phyloP scores from a whole-genome alignment of 768 basidiomycete species.

The Leccinum arenicola region DNA sequence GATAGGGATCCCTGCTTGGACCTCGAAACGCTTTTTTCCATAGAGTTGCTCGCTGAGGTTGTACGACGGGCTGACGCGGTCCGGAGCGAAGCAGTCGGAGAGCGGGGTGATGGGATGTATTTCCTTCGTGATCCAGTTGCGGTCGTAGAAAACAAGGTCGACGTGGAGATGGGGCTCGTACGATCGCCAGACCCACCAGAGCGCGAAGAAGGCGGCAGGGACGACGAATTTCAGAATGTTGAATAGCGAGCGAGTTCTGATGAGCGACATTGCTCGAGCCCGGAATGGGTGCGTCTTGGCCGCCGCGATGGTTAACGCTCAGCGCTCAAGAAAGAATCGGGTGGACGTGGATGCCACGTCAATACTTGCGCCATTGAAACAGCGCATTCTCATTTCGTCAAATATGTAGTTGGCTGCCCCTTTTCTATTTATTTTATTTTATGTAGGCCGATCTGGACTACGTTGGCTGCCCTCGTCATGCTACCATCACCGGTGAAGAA shows the following conservation, averaged over 20 bases:
- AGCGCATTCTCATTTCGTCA: too few species aligned
- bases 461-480: too few species aligned
- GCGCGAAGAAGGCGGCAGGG: conserved; percentile 27
- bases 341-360: too few species aligned
- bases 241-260: conserved; percentile 34
- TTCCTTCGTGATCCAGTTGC: conserved; percentile 70
- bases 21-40: conserved; percentile 61
- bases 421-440: too few species aligned
- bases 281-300: too few species aligned
- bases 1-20: conserved; percentile 80
- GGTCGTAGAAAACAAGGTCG: conserved; percentile 77
- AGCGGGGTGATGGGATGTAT: conserved; percentile 64
- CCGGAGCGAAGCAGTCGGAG: conserved; percentile 70
- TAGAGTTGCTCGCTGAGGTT: conserved; percentile 63
- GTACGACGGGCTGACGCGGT: conserved; percentile 60
- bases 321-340: too few species aligned
- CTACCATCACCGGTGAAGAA: too few species aligned
- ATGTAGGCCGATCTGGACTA: too few species aligned
- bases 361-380: too few species aligned
- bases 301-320: too few species aligned
- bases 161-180: conserved; percentile 74
- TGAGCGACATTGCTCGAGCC: not conserved
- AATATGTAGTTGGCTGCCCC: too few species aligned
- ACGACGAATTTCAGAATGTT: conserved; percentile 44
- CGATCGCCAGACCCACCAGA: conserved; percentile 43